Base-by-base conservation (phyloP, 2,329 filamentous ascomycete genomes). In the Onygena corvina region DNA sequence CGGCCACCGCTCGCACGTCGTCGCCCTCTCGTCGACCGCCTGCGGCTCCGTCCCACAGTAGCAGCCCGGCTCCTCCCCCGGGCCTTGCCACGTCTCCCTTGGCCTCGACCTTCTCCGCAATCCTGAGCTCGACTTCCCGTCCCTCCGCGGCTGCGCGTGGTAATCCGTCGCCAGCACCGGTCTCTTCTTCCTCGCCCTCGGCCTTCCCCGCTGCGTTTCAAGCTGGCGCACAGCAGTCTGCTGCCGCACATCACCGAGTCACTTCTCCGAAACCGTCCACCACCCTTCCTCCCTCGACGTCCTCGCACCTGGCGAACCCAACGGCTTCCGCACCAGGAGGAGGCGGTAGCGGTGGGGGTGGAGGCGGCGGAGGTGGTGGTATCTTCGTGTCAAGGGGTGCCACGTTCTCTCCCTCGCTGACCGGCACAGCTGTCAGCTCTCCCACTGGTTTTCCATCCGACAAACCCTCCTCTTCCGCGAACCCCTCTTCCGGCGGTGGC, bases 361-460 rank as follows among this genome's bases (percentile, higher is more conserved):
- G 73, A 64, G 63, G 69, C 61, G 70, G 71, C 61, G 69, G 68
- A 63, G 72, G 68, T 62, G 66, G 72, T 67, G 74, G 73, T 65
- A 73, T 73, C 67, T 74, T 72, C 66, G 67, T 69, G 62, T 71
- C 74, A 52, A 74, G 77, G 67, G 70, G 76, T 59, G 71, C 72
- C 58, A 72, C 75, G 59, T 77, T 77, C 63, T 80, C 78, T 64
- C 77, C 78, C 57, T 74, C 77, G 49, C 68, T 76, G 49, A 75
- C 75, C 50, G 69, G 73, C 58, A 78, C 70, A 64, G 76, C 70
- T 59, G 68, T 69, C 65, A 66, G 77, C 55, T 72, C 69, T 47
- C 69, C 70, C 16, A 71, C 76, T 52, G 76, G 74, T 31, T 74
- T 71, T 58, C 70, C 73, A 49, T 66, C 69, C 64, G 59, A 69